Evolutionary conservation across 169 alveolate genomes (phyloP), one percentile per base, ranked within the genome.

Genomic region (Plasmodium inui): DNA sequence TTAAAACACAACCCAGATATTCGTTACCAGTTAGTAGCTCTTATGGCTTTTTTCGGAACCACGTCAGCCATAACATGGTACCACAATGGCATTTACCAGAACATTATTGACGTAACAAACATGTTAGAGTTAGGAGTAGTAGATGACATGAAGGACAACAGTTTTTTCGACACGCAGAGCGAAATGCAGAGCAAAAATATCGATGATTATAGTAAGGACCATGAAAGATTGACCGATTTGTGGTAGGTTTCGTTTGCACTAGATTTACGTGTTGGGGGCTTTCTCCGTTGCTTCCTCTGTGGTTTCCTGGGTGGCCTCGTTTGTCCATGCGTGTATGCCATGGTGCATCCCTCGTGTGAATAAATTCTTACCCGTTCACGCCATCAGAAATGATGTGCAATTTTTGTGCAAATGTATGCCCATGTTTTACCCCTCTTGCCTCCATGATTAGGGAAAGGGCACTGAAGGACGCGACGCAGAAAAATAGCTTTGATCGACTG

Each of bases 21-120:
- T 88, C 96, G 98, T 88, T 96, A 96, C 86, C 98, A 97, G 92
- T 92, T 96, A 78, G 97, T 96, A 50, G 98, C 98, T 19, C 96
- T 97, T 44, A 79, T 94, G 53, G 92, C 98, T n/a, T 97, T 97
- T 95, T 92, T 96, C 78, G 92, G 91, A 37, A 97, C 98, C 2
- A 95, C 98, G 28, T 92, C 97, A 92, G 96, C 95, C 14, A 96
- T 97, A 61, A 97, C 98, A 30, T 57, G 91, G 19, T 90, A 92
- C 85, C 96, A 93, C 84, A 96, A 96, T 80, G 88, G 86, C 73
- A 92, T 92, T 83, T 97, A 96, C 92, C 98, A 97, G 91, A 96
- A 96, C 70, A 94, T 97, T 30, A 97, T 97, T 55, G 98, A 95
- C 67, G 90, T 95, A 2, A 88, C 94, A 50, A 93, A 92, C 73